These are phyloP conservation scores for Cladosporium sp. DNA, from an alignment of 2,329 filamentous ascomycete genomes.

Conservation along the genomic window DNA sequence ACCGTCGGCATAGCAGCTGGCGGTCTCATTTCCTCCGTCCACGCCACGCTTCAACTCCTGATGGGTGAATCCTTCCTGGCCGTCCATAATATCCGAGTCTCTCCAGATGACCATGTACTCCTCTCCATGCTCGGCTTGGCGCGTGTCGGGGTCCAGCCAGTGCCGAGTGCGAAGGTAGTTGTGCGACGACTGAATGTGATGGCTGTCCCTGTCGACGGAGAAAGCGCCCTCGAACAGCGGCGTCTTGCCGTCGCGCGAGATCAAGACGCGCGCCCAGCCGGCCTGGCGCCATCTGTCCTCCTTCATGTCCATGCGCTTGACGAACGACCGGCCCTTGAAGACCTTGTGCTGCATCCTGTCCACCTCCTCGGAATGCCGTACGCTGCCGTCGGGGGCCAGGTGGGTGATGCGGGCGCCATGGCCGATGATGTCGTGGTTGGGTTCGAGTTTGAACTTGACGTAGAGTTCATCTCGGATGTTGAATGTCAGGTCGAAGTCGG, in stretches of 20 bases:
- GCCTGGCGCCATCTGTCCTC: slow-evolving; percentile 68
- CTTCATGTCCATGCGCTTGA: slow-evolving; percentile 51
- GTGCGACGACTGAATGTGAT: slow-evolving; percentile 75
- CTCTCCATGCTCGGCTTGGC: slow-evolving; percentile 46
- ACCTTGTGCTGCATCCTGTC: slow-evolving; percentile 72
- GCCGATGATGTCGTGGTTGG: slow-evolving; percentile 85
- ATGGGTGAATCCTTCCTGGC: slow-evolving; percentile 38
- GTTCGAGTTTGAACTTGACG: slow-evolving; percentile 76
- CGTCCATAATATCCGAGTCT: slow-evolving; percentile 71
- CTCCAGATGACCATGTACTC: slow-evolving; percentile 90
- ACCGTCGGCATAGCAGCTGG: slow-evolving; percentile 65
- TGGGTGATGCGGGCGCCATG: slow-evolving; percentile 71
- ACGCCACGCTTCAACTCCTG: slow-evolving; percentile 55
- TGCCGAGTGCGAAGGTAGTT: slow-evolving; percentile 72
- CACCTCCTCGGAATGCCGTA: slow-evolving; percentile 64
- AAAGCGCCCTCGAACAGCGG: slow-evolving; percentile 92
- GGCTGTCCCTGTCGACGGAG: slow-evolving; percentile 72
- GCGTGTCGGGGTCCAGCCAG: slow-evolving; percentile 63
- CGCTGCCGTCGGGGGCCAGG: slow-evolving; percentile 65
- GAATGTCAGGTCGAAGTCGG: slow-evolving; percentile 82
- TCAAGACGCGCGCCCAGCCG: slow-evolving; percentile 80
- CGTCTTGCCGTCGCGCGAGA: slow-evolving; percentile 68
- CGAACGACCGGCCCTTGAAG: slow-evolving; percentile 74
- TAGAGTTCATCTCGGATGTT: slow-evolving; percentile 62
- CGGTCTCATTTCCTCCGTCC: slow-evolving; percentile 14